phyloP scores from a whole-genome alignment of 2,329 filamentous ascomycete genomes.

The Kalmusia sp. region DNA sequence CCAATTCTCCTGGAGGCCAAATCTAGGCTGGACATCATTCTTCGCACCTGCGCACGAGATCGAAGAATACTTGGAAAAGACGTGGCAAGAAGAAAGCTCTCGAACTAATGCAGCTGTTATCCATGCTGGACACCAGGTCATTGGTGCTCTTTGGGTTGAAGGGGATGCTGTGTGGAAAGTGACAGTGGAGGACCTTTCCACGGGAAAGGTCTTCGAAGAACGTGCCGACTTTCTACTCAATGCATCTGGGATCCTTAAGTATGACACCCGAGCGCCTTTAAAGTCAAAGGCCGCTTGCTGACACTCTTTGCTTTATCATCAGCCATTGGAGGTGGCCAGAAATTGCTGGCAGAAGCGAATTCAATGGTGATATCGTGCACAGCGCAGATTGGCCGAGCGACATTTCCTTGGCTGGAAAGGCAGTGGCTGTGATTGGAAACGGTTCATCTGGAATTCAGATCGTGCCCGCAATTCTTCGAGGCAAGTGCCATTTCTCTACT shows the following conservation, averaged over 20 bases:
- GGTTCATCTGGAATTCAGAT: constrained; percentile 29
- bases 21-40: constrained; percentile 49
- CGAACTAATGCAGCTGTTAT: too few relatives aligned
- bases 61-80: constrained; percentile 47
- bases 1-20: constrained; percentile 50
- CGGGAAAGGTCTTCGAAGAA: too few relatives aligned
- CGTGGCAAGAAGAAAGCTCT: constrained; percentile 48
- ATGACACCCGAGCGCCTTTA: constrained; percentile 9
- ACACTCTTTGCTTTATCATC: too few relatives aligned
- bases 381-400: constrained; percentile 60
- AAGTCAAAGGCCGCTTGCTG: too few relatives aligned
- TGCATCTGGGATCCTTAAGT: constrained; percentile 34
- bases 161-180: too few relatives aligned
- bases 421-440: constrained; percentile 29
- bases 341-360: constrained; percentile 55
- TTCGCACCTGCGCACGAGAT: constrained; percentile 50
- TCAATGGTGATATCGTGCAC: constrained; percentile 60
- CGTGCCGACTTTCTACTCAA: too few relatives aligned
- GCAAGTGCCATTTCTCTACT: too few relatives aligned
- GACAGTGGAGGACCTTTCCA: too few relatives aligned
- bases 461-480: too few relatives aligned
- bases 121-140: too few relatives aligned
- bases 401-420: constrained; percentile 25
- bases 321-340: constrained; percentile 49
- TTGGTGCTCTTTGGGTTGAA: constrained; percentile 47